phyloP scores from a whole-genome alignment of 306 rosid species.

The Echinosophora koreensis region DNA sequence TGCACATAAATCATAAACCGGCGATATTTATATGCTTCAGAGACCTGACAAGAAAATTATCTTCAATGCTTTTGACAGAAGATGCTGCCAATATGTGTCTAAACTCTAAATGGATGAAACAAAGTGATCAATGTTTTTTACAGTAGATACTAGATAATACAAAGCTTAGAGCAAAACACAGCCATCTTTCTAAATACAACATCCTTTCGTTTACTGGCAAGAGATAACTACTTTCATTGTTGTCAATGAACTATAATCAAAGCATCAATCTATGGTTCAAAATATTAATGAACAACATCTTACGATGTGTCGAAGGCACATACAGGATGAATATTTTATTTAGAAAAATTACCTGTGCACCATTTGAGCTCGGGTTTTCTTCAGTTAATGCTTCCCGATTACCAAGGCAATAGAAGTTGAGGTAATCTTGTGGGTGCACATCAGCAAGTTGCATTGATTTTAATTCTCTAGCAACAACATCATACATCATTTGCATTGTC shows the following conservation, averaged over 20 bases:
- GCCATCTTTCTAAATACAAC: not conserved
- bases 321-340: constrained; percentile 26
- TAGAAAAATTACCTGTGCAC: constrained; percentile 61
- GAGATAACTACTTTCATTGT: constrained; percentile 12
- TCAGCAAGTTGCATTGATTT: constrained; percentile 55
- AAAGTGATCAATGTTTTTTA: constrained; percentile 12
- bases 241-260: constrained; percentile 20
- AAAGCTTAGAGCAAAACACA: constrained; percentile 6
- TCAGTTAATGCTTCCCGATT: constrained; percentile 70
- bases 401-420: constrained; percentile 96
- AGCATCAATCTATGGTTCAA: constrained; percentile 13
- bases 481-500: constrained; percentile 91
- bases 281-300: constrained; percentile 35
- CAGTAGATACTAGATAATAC: not conserved
- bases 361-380: constrained; percentile 50
- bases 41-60: constrained; percentile 56
- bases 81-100: not conserved
- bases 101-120: not conserved
- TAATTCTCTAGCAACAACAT: constrained; percentile 67
- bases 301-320: constrained; percentile 11
- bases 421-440: constrained; percentile 75
- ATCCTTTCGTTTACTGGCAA: constrained; percentile 6
- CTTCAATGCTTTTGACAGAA: not conserved
- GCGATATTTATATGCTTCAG: constrained; percentile 52
- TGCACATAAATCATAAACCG: constrained; percentile 97